Evolutionary conservation across 768 basidiomycete species (phyloP), one percentile per base, ranked within the genome.

Genomic region (Arthromyces matolae): DNA sequence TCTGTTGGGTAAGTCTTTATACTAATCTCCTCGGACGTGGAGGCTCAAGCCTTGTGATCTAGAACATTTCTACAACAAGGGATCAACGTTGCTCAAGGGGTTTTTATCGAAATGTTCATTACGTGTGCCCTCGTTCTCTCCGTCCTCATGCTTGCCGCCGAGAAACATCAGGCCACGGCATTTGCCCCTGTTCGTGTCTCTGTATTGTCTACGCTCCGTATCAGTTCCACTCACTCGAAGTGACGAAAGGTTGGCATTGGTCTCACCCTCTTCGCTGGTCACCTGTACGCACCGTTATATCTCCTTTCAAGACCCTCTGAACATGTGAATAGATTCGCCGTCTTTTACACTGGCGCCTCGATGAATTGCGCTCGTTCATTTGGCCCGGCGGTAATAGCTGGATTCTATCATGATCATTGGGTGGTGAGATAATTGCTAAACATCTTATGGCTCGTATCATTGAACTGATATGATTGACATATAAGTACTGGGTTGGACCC

Each of bases 91-190:
- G 71, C 79, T 0, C 81, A 86, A 60, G 82, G 71, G 9, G 73
- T 84, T 14, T 86, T 85, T 61, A 83, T 86, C 50, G 84, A 86
- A 60, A 81, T 84, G 76, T 85, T 86, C 63, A 75, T 79, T 54
- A 85, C 83, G 12, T 69, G 77, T 10, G 69, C 71, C 13, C 69
- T 86, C 32, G 76, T 80, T 34, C 62, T 84, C 12, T 69, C 84
- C 5, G 80, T 85, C n/a, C 75, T 86, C 51, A 85, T 86, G 82
- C 62, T 86, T 20, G 84, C 85, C 4, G 80, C 79, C 13, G 85
- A 86, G 64, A 86, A 86, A 63, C 84, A 84, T 54, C 66, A 70
- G 22, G 70, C 71, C 2, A 86, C 83, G 1, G 79, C 84, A 0
- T 82, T 85, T 56, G 83, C 83, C 16, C 84, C 84, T n/a, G 80